These are phyloP conservation scores for Fistulinella prunicolor DNA, from an alignment of 768 basidiomycete genomes.

Conservation along the genomic window DNA sequence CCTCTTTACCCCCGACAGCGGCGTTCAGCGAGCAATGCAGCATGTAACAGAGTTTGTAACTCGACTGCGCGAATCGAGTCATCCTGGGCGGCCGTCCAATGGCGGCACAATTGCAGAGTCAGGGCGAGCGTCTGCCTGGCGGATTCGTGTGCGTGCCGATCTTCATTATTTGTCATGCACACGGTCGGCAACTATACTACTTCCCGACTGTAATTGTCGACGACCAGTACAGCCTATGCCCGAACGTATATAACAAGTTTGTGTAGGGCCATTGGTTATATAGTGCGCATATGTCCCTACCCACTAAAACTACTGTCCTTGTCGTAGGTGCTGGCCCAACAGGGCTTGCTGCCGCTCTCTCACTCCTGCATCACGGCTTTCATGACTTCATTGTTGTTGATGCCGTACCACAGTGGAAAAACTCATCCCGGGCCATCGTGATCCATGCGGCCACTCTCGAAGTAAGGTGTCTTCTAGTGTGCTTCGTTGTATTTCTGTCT, in stretches of 20 bases:
- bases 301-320: constrained; percentile 39
- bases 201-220: not conserved
- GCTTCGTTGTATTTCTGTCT: constrained; percentile 16
- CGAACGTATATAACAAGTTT: constrained; percentile 2
- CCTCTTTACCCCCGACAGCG: too few relatives aligned
- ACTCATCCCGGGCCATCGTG: constrained; percentile 43
- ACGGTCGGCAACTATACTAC: not conserved
- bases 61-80: not conserved
- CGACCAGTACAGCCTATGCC: not conserved
- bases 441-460: constrained; percentile 54
- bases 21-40: too few relatives aligned
- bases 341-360: constrained; percentile 46
- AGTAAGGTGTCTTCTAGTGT: constrained; percentile 25
- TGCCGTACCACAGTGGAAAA: constrained; percentile 28
- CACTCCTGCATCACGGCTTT: constrained; percentile 41
- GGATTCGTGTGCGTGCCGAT: not conserved
- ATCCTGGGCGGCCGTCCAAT: not conserved
- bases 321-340: constrained; percentile 51
- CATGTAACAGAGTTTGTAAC: too few relatives aligned
- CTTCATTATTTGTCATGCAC: not conserved
- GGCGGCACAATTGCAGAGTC: not conserved
- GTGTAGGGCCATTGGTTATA: too few relatives aligned
- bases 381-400: constrained; percentile 46
- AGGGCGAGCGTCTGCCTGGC: not conserved
- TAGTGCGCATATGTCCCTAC: constrained; percentile 23